Conservation (phyloP, 2,329 filamentous ascomycete species). For the Fusarium avenaceum region DNA sequence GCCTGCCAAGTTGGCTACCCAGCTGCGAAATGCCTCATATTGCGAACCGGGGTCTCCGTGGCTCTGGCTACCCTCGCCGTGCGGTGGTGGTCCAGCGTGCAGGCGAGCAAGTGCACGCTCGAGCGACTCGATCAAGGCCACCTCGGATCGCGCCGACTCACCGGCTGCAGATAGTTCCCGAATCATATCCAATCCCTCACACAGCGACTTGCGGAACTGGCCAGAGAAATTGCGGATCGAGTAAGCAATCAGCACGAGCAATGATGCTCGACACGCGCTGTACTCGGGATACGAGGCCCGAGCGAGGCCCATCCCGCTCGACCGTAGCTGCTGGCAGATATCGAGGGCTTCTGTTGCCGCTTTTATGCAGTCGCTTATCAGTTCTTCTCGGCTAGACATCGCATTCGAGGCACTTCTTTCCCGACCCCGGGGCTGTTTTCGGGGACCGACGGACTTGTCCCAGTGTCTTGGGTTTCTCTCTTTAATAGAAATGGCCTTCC, state of each 20-base stretch:
- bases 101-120: slow-evolving; percentile 10
- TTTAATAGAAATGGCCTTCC: slow-evolving; percentile 7
- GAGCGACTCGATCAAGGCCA: slow-evolving; percentile 14
- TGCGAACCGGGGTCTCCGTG: not conserved
- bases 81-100: not conserved
- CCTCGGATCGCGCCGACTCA: slow-evolving; percentile 4
- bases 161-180: slow-evolving; percentile 9
- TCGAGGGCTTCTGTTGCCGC: slow-evolving; percentile 16
- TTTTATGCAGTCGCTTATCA: slow-evolving; percentile 12
- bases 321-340: slow-evolving; percentile 10
- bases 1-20: slow-evolving; percentile 3
- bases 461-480: slow-evolving; percentile 1
- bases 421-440: slow-evolving; percentile 2
- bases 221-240: slow-evolving; percentile 11
- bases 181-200: slow-evolving; percentile 6
- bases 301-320: slow-evolving; percentile 7
- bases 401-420: slow-evolving; percentile 1
- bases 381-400: not conserved
- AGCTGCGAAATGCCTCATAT: slow-evolving; percentile 10
- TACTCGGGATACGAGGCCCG: slow-evolving; percentile 16
- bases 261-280: slow-evolving; percentile 13
- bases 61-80: not conserved
- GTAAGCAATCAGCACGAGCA: slow-evolving; percentile 16
- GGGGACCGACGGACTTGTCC: not conserved
- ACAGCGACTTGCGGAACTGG: slow-evolving; percentile 6